These are phyloP conservation scores for Microdochium nivale DNA, from an alignment of 2,329 filamentous ascomycete species.

Conservation along the genomic window DNA sequence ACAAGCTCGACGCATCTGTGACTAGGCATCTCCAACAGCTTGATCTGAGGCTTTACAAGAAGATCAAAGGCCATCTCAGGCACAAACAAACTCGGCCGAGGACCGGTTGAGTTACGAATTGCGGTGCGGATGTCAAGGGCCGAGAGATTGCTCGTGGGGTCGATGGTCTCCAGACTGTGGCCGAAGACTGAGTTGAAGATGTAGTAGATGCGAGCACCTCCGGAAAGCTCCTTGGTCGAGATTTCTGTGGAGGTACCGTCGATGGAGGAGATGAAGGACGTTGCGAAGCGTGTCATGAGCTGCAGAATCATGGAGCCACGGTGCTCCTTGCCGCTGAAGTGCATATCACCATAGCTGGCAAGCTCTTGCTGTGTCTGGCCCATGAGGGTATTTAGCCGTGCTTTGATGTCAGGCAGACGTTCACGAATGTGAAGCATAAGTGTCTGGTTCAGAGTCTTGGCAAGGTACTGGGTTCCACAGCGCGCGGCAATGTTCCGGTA, in stretches of 20 bases:
- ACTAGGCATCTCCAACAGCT: slow-evolving; percentile 86
- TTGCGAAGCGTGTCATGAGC: slow-evolving; percentile 96
- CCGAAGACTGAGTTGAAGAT: slow-evolving; percentile 99
- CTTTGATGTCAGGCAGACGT: slow-evolving; percentile 94
- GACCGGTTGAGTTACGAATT: slow-evolving; percentile 95
- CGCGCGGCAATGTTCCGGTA: slow-evolving; percentile 92
- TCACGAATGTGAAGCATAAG: slow-evolving; percentile 96
- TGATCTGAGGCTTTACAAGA: slow-evolving; percentile 96
- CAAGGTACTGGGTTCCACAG: slow-evolving; percentile 89
- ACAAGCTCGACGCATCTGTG: slow-evolving; percentile 96
- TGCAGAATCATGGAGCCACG: slow-evolving; percentile 90
- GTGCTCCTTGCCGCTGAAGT: slow-evolving; percentile 96
- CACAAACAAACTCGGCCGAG: slow-evolving; percentile 90
- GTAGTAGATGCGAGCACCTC: slow-evolving; percentile 93
- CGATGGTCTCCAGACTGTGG: slow-evolving; percentile 90
- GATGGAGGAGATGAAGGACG: slow-evolving; percentile 96
- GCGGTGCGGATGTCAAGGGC: slow-evolving; percentile 93
- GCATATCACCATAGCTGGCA: slow-evolving; percentile 94
- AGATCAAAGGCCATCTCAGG: slow-evolving; percentile 97
- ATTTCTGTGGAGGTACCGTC: slow-evolving; percentile 98
- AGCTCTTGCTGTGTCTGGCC: slow-evolving; percentile 99
- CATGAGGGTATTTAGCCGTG: slow-evolving; percentile 94
- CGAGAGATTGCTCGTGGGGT: slow-evolving; percentile 91
- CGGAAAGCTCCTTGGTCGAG: slow-evolving; percentile 94
- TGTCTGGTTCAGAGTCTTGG: slow-evolving; percentile 89